Conservation (phyloP, 2,329 filamentous ascomycete species). For the Cladophialophora bantiana region DNA sequence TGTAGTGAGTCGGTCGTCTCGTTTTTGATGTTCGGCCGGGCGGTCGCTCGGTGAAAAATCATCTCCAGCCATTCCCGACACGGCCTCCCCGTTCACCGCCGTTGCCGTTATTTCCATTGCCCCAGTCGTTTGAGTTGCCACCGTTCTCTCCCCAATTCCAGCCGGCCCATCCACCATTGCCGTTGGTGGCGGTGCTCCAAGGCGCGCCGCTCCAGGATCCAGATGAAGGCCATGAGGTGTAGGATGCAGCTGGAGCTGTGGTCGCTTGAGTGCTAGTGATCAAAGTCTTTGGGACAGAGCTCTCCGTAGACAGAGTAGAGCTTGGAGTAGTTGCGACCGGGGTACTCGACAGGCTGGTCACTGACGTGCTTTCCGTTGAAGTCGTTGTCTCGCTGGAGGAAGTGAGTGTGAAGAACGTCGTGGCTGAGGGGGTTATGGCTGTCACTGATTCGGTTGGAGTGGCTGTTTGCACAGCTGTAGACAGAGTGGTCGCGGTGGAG, state of each 20-base stretch:
- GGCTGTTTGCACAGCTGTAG: neutral
- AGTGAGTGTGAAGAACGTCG: conserved; percentile 12
- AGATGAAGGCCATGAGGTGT: neutral
- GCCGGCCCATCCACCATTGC: conserved; percentile 7
- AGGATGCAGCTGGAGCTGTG: conserved; percentile 11
- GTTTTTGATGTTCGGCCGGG: neutral
- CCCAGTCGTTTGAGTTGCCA: neutral
- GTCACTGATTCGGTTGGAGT: neutral
- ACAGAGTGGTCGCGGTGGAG: neutral
- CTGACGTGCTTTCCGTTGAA: neutral
- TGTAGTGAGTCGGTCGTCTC: neutral
- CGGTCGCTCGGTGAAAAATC: neutral
- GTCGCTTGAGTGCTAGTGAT: conserved; percentile 2
- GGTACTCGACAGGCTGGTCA: neutral
- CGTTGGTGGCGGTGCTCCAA: conserved; percentile 1
- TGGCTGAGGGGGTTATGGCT: neutral
- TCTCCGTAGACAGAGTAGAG: neutral
- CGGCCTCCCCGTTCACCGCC: conserved; percentile 1
- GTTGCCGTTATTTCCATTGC: neutral
- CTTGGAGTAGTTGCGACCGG: neutral
- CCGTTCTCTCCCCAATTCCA: conserved; percentile 7
- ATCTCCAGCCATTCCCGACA: conserved; percentile 6
- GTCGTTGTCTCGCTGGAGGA: neutral
- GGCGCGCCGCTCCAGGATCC: conserved; percentile 1
- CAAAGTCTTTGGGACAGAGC: neutral